phyloP scores from a whole-genome alignment of 371 early-diverging fungal species.

The Paraphysoderma sedebokerense region DNA sequence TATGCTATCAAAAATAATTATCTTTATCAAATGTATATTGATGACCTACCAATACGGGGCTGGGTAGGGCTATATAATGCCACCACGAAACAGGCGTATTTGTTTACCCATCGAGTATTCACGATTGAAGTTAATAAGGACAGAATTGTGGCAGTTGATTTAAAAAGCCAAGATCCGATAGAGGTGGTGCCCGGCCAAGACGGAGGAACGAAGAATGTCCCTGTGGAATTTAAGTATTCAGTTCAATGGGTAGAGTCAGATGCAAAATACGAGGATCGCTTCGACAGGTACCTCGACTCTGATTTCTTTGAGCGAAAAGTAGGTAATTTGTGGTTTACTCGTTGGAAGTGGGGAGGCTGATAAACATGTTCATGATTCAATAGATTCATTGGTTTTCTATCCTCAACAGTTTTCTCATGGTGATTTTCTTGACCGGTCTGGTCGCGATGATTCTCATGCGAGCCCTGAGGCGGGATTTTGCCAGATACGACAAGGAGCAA shows the following conservation, averaged over 20 bases:
- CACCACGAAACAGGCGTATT: slow-evolving; percentile 9
- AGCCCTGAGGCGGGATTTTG: slow-evolving; percentile 57
- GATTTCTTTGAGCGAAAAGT: slow-evolving; percentile 65
- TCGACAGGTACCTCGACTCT: slow-evolving; percentile 46
- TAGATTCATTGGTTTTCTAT: slow-evolving; percentile 78
- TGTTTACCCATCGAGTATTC: slow-evolving; percentile 46
- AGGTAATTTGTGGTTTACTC: not conserved
- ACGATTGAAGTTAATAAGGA: slow-evolving; percentile 39
- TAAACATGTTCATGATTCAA: not conserved
- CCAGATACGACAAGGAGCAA: slow-evolving; percentile 61
- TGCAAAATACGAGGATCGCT: slow-evolving; percentile 39
- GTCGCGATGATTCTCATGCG: slow-evolving; percentile 51
- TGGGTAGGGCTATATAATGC: slow-evolving; percentile 16
- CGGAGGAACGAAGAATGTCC: slow-evolving; percentile 6
- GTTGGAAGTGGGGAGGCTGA: too few relatives aligned
- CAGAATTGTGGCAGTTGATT: slow-evolving; percentile 33
- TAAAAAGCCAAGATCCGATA: slow-evolving; percentile 20
- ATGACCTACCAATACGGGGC: slow-evolving; percentile 40
- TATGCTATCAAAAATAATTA: slow-evolving; percentile 48
- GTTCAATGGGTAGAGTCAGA: slow-evolving; percentile 41
- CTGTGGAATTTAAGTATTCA: slow-evolving; percentile 53
- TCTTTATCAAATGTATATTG: slow-evolving; percentile 55
- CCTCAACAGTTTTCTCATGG: slow-evolving; percentile 69
- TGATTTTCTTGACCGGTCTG: slow-evolving; percentile 54
- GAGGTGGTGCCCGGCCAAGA: slow-evolving; percentile 14